Evolutionary conservation across 345 rosid genomes (phyloP).

Genomic region (Syzygium oleosum): DNA sequence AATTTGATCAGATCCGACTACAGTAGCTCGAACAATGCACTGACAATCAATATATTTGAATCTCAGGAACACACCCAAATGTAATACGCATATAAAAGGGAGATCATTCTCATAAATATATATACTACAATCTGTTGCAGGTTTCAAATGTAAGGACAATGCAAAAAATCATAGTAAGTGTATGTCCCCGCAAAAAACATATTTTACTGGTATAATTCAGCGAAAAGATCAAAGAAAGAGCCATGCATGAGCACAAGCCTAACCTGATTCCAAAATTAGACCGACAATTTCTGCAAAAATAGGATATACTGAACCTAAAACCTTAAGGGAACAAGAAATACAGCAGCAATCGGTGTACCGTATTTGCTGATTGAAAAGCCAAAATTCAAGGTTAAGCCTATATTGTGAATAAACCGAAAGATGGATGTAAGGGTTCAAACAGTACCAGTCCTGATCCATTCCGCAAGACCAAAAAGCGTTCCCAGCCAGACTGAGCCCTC

Average conservation of each 20-base stretch:
- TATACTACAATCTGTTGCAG: not conserved
- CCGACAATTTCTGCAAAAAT: not conserved
- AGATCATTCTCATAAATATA: not conserved
- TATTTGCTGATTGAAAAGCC: not conserved
- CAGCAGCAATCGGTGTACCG: not conserved
- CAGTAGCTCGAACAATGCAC: conserved; percentile 80
- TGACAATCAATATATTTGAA: conserved; percentile 21
- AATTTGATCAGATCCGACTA: conserved; percentile 40
- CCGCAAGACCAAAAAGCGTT: conserved; percentile 64
- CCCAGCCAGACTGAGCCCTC: conserved; percentile 63
- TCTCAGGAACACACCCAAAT: conserved; percentile 3
- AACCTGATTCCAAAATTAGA: not conserved
- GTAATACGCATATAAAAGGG: not conserved
- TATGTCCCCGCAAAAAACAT: not conserved
- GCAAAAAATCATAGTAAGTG: not conserved
- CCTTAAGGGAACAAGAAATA: not conserved
- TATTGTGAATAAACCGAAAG: not conserved
- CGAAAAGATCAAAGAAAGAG: not conserved
- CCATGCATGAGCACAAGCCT: not conserved
- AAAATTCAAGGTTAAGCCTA: not conserved
- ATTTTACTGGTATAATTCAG: not conserved
- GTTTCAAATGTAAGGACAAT: not conserved
- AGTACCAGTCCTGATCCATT: conserved; percentile 80
- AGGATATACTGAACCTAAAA: not conserved
- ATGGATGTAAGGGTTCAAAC: not conserved